phyloP scores from a whole-genome alignment of 352 stramenopile species.

The Globisporangium nodosum region DNA sequence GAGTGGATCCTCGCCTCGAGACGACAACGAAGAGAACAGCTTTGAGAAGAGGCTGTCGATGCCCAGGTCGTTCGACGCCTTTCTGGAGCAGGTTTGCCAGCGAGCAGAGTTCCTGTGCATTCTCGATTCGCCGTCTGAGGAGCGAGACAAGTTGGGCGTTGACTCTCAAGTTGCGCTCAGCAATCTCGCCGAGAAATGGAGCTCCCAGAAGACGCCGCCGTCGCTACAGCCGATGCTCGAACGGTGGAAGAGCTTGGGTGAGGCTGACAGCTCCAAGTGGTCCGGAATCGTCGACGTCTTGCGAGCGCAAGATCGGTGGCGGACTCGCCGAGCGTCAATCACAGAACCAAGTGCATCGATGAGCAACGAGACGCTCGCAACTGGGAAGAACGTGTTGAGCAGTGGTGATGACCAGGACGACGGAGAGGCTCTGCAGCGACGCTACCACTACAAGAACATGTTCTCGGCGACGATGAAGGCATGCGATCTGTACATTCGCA shows the following conservation, averaged over 20 bases:
- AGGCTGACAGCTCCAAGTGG: slow-evolving; percentile 82
- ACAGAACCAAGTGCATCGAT: background rate
- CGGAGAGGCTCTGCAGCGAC: slow-evolving; percentile 19
- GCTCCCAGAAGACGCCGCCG: slow-evolving; percentile 69
- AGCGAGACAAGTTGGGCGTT: slow-evolving; percentile 47
- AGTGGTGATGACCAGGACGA: slow-evolving; percentile 15
- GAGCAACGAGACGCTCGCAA: slow-evolving; percentile 1
- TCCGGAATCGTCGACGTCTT: slow-evolving; percentile 80
- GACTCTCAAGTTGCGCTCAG: slow-evolving; percentile 73
- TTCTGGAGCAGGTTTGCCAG: slow-evolving; percentile 60
- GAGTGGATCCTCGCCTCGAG: background rate
- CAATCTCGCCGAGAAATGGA: slow-evolving; percentile 86
- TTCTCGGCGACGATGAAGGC: slow-evolving; percentile 82
- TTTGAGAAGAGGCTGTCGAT: slow-evolving; percentile 58
- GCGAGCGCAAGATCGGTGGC: slow-evolving; percentile 56
- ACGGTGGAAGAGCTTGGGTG: slow-evolving; percentile 68
- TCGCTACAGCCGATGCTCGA: slow-evolving; percentile 85
- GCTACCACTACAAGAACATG: slow-evolving; percentile 49
- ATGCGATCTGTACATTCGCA: slow-evolving; percentile 84
- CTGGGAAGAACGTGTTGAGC: background rate
- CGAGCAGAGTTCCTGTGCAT: slow-evolving; percentile 71
- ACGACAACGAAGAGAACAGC: slow-evolving; percentile 23
- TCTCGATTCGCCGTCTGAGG: slow-evolving; percentile 67
- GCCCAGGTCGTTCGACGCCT: slow-evolving; percentile 61
- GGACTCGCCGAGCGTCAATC: slow-evolving; percentile 48